Evolutionary conservation across 805 yeast species (phyloP), one percentile per base, ranked within the genome.

Genomic region (Pichia membranifaciens): DNA sequence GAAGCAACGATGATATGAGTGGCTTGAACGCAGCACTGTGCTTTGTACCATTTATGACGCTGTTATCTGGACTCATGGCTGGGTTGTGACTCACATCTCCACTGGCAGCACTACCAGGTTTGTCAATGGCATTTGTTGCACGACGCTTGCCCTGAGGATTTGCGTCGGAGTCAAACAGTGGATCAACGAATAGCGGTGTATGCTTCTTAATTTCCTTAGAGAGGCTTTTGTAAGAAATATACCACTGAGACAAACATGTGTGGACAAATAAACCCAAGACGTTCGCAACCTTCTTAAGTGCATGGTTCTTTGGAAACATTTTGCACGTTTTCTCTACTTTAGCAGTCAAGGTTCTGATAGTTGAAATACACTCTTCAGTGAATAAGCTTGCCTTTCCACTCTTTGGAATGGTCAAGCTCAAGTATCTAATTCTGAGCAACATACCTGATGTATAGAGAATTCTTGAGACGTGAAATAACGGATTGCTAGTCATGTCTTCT

Each of bases 361-460:
- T 56, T 2, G 52, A 48, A 47, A 65, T 53, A 10, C 78, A 73
- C 25, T 68, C 66, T 23, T 68, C 66, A 0, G 86, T 81, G 12
- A 77, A 72, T 45, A 70, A 64, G 21, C 71, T 73, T 40, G 70
- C 69, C 29, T 70, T 75, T 28, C 58, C 63, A 35, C 68, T 58
- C 18, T 72, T 63, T 1, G 84, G 82, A 5, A 79, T 64, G 12
- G 81, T 71, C 12, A 81, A 59, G n/a, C 76, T 71, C 39, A 78
- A 64, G 60, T 74, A 81, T 31, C 87, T 63, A 38, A 81, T 61
- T 45, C 84, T 70, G 45, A 82, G 62, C 23, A 82, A 65, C 72
- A 81, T 74, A 7, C 87, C 88, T 0, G 82, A 78, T 0, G 83
- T 78, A 56, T 81, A 81, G n/a, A 81, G 71, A 33, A 80, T 67